Base-by-base conservation (phyloP, 2,329 filamentous ascomycete species). In the Dissoconium aciculare region DNA sequence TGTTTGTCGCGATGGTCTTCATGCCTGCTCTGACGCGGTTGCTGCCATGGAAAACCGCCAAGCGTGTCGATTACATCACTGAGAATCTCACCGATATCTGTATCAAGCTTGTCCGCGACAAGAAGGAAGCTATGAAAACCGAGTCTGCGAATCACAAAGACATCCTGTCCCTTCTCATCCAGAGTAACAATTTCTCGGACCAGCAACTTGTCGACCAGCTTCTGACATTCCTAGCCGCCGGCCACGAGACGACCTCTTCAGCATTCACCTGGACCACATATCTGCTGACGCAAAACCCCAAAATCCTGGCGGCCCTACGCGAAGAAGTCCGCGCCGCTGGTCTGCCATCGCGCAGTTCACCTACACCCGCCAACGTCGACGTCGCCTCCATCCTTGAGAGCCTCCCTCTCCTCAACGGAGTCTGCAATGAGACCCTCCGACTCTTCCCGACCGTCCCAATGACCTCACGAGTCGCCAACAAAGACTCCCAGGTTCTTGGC, bases 221-320 rank as follows among this genome's bases (percentile, higher is more conserved):
- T 1, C 46, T 72, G 15, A 72, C 67, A 0, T 69, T 69, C 40
- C 45, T 71, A 3, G 67, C 66, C 3, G 65, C 66, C 3, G 66
- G 59, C 4, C 81, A 87, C 52, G 79, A 87, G 56, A 87, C 81
- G 1, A 85, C 79, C 0, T 72, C 81, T 1, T 68, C 74, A 1
- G 67, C 79, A 11, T 63, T 89, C 49, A 78, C 74, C n/a, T 87
- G 79, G 78, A 69, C 75, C 3, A 56, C 74, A 5, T 80, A 83
- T 49, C 59, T 76, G 26, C 66, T 89, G n/a, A 70, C 70, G 43
- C 63, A 64, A 12, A 55, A 82, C 43, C 74, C 71, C 0, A 63
- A 72, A 1, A 59, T 79, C 2, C 79, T 89, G 55, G 55, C 54
- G 13, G 65, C 66, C 3, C 67, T 91, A 3, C 74, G 81, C 13